Base-by-base conservation (phyloP, 1,139 yeast genomes). In the Yamadazyma aaseri region DNA sequence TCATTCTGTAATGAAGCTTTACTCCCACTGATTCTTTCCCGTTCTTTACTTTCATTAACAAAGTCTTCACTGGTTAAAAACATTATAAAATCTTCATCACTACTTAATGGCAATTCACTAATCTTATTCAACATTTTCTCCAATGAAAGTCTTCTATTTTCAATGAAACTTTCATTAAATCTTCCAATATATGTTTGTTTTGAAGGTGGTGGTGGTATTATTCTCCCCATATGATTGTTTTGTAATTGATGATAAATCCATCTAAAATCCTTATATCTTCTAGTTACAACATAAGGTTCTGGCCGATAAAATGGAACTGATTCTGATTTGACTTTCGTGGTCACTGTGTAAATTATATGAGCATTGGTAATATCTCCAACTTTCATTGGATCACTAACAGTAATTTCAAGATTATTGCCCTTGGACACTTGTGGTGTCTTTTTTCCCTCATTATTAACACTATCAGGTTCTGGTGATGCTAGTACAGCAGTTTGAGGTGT, bases 191-290 rank as follows among this genome's bases (percentile, higher is more conserved):
- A 68, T 0, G 87, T 86, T 58, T 92, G 97, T 53, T 94, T 94
- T 24, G 87, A 86, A 1, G 99, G 98, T 8, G 98, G 97, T 0
- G 98, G 96, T 1, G 98, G 98, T 17, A 94, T 81, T 26, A 94
- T 83, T 38, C 76, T 70, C 1, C 98, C 98, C 20, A 96, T 95
- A 53, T 92, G 89, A 49, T 83, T 86, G 45, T 77, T 76, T 51
- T 86, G 87, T 21, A 92, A 66, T 49, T 92, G 96, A 47, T 87
- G 87, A 58, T 87, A 90, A 17, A 92, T 71, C 97, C 97, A 69
- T 67, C 75, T 66, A 59, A 87, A 87, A 55, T 87, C 96, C 40
- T 80, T 76, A 56, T 87, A 87, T 44, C 96, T 72, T 51, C 96
- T 70, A 4, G 85, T 71, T 0, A 86, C 95, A 5, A 70, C 58